These are phyloP conservation scores for Ceratocystis diversiconidia DNA, from an alignment of 2,329 filamentous ascomycete genomes.

Conservation along the genomic window DNA sequence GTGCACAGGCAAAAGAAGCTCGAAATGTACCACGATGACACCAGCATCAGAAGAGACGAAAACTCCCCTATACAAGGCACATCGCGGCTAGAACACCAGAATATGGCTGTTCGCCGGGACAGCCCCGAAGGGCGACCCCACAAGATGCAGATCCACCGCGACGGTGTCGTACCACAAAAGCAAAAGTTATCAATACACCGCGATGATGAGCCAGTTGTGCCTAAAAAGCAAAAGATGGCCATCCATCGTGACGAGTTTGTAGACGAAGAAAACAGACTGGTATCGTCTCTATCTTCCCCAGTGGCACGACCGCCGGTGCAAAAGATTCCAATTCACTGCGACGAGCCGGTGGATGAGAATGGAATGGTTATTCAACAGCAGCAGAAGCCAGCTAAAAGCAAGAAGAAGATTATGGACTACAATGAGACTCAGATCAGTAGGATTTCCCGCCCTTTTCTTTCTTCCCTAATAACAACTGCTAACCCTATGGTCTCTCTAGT, in stretches of 20 bases:
- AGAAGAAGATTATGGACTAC: constrained; percentile 70
- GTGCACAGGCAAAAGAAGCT: constrained; percentile 9
- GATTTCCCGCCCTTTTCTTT: constrained; percentile 24
- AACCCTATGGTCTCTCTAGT: constrained; percentile 36
- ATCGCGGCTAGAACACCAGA: background rate
- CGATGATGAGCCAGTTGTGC: constrained; percentile 14
- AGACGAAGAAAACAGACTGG: constrained; percentile 12
- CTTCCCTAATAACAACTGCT: background rate
- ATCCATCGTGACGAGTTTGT: constrained; percentile 12
- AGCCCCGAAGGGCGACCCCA: constrained; percentile 2
- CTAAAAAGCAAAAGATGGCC: constrained; percentile 17
- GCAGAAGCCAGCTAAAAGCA: constrained; percentile 33
- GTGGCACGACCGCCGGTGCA: background rate
- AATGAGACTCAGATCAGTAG: constrained; percentile 87
- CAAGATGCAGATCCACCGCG: constrained; percentile 14
- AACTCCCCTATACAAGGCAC: background rate
- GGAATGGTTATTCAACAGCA: constrained; percentile 20
- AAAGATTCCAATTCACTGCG: constrained; percentile 9
- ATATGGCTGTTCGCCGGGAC: constrained; percentile 7
- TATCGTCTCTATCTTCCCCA: background rate
- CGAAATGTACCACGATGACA: constrained; percentile 8
- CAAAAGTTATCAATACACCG: constrained; percentile 17
- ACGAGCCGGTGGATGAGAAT: constrained; percentile 18
- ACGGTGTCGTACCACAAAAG: constrained; percentile 15
- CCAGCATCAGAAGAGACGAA: background rate